These are phyloP conservation scores for Fusarium circinatum DNA, from an alignment of 2,329 filamentous ascomycete species.

Conservation along the genomic window DNA sequence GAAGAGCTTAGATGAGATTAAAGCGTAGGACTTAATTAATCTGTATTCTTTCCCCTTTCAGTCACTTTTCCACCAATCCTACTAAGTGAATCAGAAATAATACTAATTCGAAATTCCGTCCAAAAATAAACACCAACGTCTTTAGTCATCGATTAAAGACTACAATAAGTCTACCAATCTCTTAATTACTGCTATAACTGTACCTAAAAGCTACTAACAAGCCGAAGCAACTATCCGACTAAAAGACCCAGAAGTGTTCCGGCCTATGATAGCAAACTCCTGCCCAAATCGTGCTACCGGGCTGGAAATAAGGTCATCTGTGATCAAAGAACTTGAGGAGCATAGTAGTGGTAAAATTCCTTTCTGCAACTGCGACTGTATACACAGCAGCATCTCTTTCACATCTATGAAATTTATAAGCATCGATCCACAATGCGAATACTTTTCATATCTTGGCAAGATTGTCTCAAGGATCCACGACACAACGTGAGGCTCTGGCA, in stretches of 20 bases:
- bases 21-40: no score
- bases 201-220: no score
- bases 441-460: neutral
- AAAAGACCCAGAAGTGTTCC: neutral
- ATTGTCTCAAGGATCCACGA: neutral
- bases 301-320: neutral
- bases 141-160: no score
- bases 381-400: neutral
- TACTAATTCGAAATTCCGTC: no score
- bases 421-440: neutral
- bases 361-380: neutral
- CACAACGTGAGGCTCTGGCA: neutral
- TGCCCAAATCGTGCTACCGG: neutral
- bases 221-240: rapidly evolving
- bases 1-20: no score
- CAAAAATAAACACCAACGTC: no score
- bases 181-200: no score
- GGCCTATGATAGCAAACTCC: neutral
- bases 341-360: neutral
- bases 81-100: no score
- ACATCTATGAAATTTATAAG: neutral
- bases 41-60: no score
- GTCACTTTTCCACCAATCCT: no score
- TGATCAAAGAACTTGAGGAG: neutral
- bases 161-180: no score